A percentile compares a stretch with the other conserved stretches of the same genome.
Evolutionary conservation across 2,329 filamentous ascomycete species (phyloP).

Genomic region (Stemphylium beticola): DNA sequence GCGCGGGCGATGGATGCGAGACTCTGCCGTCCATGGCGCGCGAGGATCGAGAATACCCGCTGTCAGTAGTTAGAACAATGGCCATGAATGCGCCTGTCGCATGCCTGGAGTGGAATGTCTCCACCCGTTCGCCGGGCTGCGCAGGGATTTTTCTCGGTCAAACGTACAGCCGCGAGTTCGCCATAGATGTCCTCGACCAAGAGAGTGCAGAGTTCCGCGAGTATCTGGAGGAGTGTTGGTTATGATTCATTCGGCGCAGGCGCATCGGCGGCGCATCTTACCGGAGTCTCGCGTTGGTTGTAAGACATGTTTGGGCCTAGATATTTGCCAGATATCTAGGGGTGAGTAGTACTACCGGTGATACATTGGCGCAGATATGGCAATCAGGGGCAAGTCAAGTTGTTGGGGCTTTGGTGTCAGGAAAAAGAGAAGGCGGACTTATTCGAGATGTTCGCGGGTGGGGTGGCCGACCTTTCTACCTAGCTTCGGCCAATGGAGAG

Average conservation of each 20-base stretch:
- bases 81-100: constrained; percentile 13
- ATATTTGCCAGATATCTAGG: constrained; percentile 48
- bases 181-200: constrained; percentile 89
- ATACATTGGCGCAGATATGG: constrained; percentile 35
- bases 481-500: constrained; percentile 16
- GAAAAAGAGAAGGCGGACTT: constrained; percentile 3
- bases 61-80: constrained; percentile 49
- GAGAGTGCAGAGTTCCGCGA: constrained; percentile 87
- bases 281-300: constrained; percentile 46
- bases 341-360: constrained; percentile 32
- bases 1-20: constrained; percentile 72
- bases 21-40: constrained; percentile 78
- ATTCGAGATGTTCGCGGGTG: constrained; percentile 14
- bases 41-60: constrained; percentile 83
- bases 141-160: not conserved
- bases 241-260: constrained; percentile 34
- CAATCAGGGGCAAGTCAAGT: not conserved
- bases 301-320: constrained; percentile 44
- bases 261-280: constrained; percentile 27
- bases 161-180: constrained; percentile 82
- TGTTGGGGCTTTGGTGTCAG: not conserved
- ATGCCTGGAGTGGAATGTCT: not conserved
- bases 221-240: constrained; percentile 66
- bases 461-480: constrained; percentile 7
- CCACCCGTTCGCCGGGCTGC: not conserved